These are phyloP conservation scores for Chenopodium formosanum DNA, from an alignment of 148 eudicot genomes.

Conservation along the genomic window DNA sequence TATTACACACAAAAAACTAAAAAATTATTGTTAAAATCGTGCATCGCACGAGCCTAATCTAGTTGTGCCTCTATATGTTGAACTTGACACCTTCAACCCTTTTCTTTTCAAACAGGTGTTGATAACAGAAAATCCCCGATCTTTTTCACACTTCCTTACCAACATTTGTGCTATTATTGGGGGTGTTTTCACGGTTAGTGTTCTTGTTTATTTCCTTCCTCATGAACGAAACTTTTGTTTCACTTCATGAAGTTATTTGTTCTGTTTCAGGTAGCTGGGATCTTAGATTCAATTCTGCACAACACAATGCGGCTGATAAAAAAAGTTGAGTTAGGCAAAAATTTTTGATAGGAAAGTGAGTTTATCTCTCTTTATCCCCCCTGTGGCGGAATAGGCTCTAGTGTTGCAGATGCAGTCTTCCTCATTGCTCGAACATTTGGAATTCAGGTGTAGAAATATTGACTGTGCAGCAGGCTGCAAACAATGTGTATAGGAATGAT, in stretches of 20 bases:
- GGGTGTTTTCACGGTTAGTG: conserved; percentile 92
- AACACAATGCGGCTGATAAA: conserved; percentile 69
- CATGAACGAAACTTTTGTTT: not conserved
- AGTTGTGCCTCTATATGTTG: not conserved
- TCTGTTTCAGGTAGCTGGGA: conserved; percentile 86
- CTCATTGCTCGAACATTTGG: conserved; percentile 2
- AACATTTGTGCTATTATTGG: conserved; percentile 93
- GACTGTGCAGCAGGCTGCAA: not conserved
- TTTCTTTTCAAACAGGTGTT: conserved; percentile 51
- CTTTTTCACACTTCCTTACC: conserved; percentile 88
- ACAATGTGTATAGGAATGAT: conserved; percentile 11
- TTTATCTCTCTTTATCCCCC: not conserved
- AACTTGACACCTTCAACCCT: conserved; percentile 12
- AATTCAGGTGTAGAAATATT: conserved; percentile 16
- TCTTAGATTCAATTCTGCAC: conserved; percentile 82
- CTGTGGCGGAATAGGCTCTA: not conserved
- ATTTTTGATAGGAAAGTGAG: conserved; percentile 43
- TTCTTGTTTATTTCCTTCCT: not conserved
- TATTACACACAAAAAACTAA: too few species aligned
- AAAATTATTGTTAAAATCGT: too few species aligned
- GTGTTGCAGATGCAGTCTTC: conserved; percentile 14
- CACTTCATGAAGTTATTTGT: not conserved
- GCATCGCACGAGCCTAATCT: too few species aligned
- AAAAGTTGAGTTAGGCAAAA: conserved; percentile 89
- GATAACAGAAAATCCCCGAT: conserved; percentile 63